phyloP scores from a whole-genome alignment of 2,329 filamentous ascomycete species.

The Aspergillus ruber region DNA sequence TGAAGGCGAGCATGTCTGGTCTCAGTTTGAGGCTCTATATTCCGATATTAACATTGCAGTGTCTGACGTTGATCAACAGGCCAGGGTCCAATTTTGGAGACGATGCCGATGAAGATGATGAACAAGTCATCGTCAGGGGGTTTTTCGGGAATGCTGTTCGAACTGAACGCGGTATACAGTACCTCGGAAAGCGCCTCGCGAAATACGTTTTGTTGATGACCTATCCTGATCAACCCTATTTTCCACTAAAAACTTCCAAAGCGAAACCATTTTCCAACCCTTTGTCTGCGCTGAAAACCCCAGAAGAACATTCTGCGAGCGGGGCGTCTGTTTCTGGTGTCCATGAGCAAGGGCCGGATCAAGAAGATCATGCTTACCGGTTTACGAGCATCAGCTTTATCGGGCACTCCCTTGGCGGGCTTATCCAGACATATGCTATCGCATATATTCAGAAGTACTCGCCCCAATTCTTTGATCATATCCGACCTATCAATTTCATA shows the following conservation, averaged over 20 bases:
- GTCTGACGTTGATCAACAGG: conserved; percentile 3
- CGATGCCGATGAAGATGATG: conserved; percentile 46
- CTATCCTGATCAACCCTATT: conserved; percentile 85
- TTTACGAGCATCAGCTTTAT: conserved; percentile 95
- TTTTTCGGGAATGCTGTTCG: conserved; percentile 84
- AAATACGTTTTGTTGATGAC: conserved; percentile 86
- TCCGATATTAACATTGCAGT: not conserved
- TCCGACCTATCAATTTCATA: conserved; percentile 86
- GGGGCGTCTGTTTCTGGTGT: conserved; percentile 37
- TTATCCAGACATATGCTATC: conserved; percentile 88
- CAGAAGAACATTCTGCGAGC: conserved; percentile 13
- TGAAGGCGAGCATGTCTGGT: not conserved
- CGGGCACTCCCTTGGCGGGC: conserved; percentile 81
- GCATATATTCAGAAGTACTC: conserved; percentile 97
- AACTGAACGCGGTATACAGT: conserved; percentile 94
- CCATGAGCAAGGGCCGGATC: conserved; percentile 37
- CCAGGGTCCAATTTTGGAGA: not conserved
- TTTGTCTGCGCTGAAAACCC: conserved; percentile 38
- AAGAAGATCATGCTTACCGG: conserved; percentile 56
- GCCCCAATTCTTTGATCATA: conserved; percentile 78
- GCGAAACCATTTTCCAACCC: conserved; percentile 43
- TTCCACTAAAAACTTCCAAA: conserved; percentile 57
- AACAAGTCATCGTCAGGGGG: conserved; percentile 80
- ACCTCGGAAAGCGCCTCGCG: conserved; percentile 87
- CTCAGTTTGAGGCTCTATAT: conserved; percentile 1